These are phyloP conservation scores for Jaltomata sinuosa DNA, from an alignment of 257 asterid genomes.

Conservation along the genomic window DNA sequence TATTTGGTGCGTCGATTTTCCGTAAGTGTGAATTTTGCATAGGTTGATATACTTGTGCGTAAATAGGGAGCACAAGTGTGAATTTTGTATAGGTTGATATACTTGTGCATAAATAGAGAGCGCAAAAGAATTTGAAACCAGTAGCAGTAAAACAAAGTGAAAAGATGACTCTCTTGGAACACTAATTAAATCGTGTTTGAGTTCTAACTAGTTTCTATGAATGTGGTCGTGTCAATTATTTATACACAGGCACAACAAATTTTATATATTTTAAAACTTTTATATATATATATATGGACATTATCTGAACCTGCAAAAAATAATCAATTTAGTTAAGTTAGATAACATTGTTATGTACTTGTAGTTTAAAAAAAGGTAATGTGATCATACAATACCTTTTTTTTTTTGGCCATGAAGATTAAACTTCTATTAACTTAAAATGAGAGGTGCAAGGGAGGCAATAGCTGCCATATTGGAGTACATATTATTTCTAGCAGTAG, in stretches of 20 bases:
- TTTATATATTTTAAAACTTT: no score
- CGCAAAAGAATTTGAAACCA: neutral
- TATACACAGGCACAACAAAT: neutral
- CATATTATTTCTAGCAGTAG: neutral
- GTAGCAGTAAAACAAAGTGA: neutral
- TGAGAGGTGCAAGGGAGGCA: neutral
- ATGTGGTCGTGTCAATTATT: neutral
- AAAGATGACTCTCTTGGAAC: neutral
- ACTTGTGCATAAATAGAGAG: neutral
- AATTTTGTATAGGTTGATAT: neutral
- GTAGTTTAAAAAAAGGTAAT: neutral
- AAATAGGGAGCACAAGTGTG: neutral
- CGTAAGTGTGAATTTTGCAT: neutral
- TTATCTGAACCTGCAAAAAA: neutral
- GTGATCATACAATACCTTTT: neutral
- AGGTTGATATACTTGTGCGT: neutral
- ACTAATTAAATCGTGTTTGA: neutral
- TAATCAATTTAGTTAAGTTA: neutral
- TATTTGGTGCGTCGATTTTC: neutral
- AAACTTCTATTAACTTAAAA: neutral
- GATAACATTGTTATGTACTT: neutral
- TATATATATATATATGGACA: no score
- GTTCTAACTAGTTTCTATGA: neutral
- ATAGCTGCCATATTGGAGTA: neutral
- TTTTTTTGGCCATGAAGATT: neutral